Percentiles rank a stretch among this genome's conserved stretches.
Evolutionary conservation across 1,284 basidiomycete genomes (phyloP).

Genomic region (Marasmius sp.): DNA sequence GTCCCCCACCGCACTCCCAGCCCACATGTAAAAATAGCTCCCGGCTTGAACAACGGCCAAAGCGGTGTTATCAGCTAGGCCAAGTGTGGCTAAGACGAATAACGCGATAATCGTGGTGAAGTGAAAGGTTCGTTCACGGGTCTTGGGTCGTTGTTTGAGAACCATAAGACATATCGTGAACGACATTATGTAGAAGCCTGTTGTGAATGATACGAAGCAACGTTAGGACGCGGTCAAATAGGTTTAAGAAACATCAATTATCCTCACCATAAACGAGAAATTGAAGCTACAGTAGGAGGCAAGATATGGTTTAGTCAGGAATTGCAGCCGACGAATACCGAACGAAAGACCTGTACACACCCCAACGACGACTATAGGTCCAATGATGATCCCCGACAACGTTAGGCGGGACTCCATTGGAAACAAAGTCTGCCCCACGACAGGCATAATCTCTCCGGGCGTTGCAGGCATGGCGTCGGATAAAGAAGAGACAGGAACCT

Average conservation of each 20-base stretch:
- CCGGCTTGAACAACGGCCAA: neutral
- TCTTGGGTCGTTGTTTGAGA: neutral
- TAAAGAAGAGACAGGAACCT: no score
- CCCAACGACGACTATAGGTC: neutral
- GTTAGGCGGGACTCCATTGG: neutral
- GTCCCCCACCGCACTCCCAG: neutral
- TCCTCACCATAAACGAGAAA: neutral
- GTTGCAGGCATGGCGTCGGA: neutral
- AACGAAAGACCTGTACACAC: neutral
- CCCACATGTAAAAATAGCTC: neutral
- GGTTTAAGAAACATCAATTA: neutral
- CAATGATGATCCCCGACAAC: neutral
- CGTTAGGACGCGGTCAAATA: neutral
- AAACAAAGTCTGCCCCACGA: neutral
- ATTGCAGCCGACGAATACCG: neutral
- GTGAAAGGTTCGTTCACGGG: neutral
- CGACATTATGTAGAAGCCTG: neutral
- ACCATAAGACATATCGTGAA: neutral
- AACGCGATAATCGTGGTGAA: neutral
- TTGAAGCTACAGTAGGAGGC: neutral
- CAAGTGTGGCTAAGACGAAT: neutral
- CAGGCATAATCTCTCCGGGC: neutral
- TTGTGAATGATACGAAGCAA: neutral
- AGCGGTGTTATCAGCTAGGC: neutral
- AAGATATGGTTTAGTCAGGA: neutral